Evolutionary conservation across 2,329 filamentous ascomycete species (phyloP), one percentile per base, ranked within the genome.

Genomic region (Alternaria infectoria): DNA sequence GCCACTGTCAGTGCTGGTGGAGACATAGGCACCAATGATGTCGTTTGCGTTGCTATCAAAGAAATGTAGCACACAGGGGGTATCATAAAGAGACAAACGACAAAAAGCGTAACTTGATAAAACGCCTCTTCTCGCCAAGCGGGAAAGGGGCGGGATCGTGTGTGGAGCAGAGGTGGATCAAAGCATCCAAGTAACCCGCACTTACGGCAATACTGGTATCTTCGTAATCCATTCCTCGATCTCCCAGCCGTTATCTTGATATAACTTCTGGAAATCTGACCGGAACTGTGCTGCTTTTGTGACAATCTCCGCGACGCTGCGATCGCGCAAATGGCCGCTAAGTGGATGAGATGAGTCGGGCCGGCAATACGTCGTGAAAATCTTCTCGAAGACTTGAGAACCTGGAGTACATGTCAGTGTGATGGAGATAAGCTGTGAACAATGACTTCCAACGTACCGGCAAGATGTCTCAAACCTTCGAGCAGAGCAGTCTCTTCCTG

Each of bases 401-500:
- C 76, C 73, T 71, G 19, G 13, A 15, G 13, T 40, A 49, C 15
- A 10, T 49, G 3, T 52, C 3, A 52, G 30, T 23, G 7, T 3
- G 32, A 68, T 36, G 68, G 25, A 2, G 21, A 36, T 10, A 6
- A 12, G n/a, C 5, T 13, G 15, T 12, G 11, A 12, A n/a, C 4
- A 9, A 9, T 26, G 9, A 15, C 51, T 6, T 2, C 5, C 7
- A 26, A 68, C 76, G 55, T 66, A 79, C 77, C 68, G 13, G 69
- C 51, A 62, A 66, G 76, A 8, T 62, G 58, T 44, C 70, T 28
- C 59, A 80, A 43, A 4, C 71, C 74, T 5, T 77, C 73, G 25
- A 80, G 59, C 44, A 84, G 68, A 10, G 77, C 77, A 2, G 46
- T 57, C 2, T 76, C 62, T 56, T 82, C 70, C 4, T 71, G 62